phyloP scores from a whole-genome alignment of 805 yeast species.

The Saccharomycopsis sp. region DNA sequence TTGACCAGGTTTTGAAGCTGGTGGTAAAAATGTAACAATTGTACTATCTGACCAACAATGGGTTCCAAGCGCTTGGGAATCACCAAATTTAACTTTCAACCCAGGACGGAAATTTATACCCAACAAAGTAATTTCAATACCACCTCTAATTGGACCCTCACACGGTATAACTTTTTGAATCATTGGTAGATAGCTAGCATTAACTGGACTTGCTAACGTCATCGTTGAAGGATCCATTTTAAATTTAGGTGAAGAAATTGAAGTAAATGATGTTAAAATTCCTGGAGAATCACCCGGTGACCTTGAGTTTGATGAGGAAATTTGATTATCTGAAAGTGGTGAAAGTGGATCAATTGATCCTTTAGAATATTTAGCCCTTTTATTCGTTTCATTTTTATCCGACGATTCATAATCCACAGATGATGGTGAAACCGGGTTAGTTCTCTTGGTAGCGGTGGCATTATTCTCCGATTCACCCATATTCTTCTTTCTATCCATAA shows the following conservation, averaged over 20 bases:
- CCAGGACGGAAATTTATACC: constrained; percentile 87
- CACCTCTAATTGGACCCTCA: constrained; percentile 94
- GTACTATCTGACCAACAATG: constrained; percentile 97
- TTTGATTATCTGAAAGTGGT: constrained; percentile 13
- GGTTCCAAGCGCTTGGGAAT: constrained; percentile 69
- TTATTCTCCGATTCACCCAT: constrained; percentile 20
- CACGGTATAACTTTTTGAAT: constrained; percentile 90
- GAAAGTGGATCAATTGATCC: constrained; percentile 5
- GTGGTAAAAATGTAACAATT: constrained; percentile 89
- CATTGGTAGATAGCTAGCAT: constrained; percentile 34
- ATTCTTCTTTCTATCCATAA: constrained; percentile 88
- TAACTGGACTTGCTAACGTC: constrained; percentile 1
- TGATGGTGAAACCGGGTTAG: constrained; percentile 18
- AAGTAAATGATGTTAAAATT: constrained; percentile 13
- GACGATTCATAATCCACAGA: constrained; percentile 17
- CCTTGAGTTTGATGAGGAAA: constrained; percentile 3
- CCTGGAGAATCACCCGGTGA: constrained; percentile 20
- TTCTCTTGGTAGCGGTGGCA: background rate
- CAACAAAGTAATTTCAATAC: constrained; percentile 85
- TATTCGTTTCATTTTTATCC: constrained; percentile 4
- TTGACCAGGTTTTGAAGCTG: constrained; percentile 83
- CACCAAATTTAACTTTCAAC: constrained; percentile 79
- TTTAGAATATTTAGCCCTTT: constrained; percentile 2
- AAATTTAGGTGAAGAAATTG: constrained; percentile 11
- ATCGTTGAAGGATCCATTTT: background rate